A percentile compares a stretch with the other conserved stretches of the same genome.
Conservation (phyloP, 2,329 filamentous ascomycete species). For the Aaosphaeria arxii region DNA sequence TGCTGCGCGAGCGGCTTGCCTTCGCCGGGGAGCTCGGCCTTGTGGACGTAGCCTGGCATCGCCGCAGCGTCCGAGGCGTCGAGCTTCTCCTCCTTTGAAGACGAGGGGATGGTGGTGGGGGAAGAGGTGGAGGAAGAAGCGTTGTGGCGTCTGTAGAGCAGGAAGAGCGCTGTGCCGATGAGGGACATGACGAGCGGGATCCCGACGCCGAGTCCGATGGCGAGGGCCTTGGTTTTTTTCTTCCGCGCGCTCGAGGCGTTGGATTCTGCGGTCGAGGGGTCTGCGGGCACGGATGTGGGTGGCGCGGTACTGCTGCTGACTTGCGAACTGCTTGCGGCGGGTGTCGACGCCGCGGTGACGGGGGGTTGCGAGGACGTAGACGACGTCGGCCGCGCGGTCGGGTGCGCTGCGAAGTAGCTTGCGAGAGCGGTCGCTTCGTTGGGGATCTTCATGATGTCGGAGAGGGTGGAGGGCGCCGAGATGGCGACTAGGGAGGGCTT, state of each 20-base stretch:
- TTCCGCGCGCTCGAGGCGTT: no score
- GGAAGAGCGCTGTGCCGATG: conserved; percentile 6
- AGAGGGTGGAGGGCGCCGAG: background rate
- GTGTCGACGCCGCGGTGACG: background rate
- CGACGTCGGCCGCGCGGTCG: background rate
- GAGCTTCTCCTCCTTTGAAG: background rate
- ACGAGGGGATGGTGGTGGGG: conserved; percentile 1
- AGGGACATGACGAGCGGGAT: background rate
- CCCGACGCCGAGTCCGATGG: background rate
- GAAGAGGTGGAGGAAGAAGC: background rate
- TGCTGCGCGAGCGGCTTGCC: background rate
- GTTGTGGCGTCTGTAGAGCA: conserved; percentile 1
- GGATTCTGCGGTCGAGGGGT: no score
- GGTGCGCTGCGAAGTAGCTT: conserved; percentile 7
- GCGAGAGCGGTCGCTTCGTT: background rate
- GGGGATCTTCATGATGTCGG: conserved; percentile 6
- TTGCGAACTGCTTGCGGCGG: background rate
- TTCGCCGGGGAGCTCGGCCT: background rate
- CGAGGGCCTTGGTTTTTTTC: background rate
- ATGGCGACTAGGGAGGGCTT: conserved; percentile 5
- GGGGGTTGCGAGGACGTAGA: background rate
- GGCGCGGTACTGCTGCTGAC: background rate
- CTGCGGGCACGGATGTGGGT: no score
- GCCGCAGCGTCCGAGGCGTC: background rate
- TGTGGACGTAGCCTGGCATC: background rate